phyloP scores from a whole-genome alignment of 768 basidiomycete species.

The Astraeus odoratus region DNA sequence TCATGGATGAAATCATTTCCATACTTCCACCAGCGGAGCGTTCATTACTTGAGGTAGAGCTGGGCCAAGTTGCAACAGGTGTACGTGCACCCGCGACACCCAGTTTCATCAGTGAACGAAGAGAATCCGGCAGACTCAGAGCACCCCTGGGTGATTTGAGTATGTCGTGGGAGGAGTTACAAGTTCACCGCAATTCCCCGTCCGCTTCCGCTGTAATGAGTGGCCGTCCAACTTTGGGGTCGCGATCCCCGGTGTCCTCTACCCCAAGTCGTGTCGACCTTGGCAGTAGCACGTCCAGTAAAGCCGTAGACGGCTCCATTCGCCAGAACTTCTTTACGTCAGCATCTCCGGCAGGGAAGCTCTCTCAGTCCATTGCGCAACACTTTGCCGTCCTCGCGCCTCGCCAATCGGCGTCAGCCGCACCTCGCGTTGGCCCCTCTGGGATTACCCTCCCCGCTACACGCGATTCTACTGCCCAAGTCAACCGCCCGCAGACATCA shows the following conservation, averaged over 20 bases:
- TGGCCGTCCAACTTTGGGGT: conserved; percentile 5
- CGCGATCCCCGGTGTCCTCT: conserved; percentile 12
- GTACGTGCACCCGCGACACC: conserved; percentile 10
- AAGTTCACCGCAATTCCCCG: conserved; percentile 6
- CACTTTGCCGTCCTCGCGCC: conserved; percentile 1
- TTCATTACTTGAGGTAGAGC: conserved; percentile 51
- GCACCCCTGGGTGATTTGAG: conserved; percentile 28
- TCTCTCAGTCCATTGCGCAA: neutral
- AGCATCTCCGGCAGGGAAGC: neutral
- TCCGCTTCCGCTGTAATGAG: conserved; percentile 3
- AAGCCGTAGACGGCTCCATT: neutral
- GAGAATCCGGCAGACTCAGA: neutral
- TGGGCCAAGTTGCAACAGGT: conserved; percentile 32
- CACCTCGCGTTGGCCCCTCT: conserved; percentile 10
- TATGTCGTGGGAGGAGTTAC: conserved; percentile 63
- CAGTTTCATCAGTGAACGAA: conserved; percentile 9
- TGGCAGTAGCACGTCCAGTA: neutral
- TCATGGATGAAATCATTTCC: conserved; percentile 63
- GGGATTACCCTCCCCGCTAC: conserved; percentile 2
- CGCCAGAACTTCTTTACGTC: neutral
- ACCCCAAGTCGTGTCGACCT: neutral
- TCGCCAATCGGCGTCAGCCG: conserved; percentile 1
- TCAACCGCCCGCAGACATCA: conserved; percentile 10
- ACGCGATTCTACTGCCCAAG: neutral
- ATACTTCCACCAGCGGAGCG: conserved; percentile 60